phyloP scores from a whole-genome alignment of 768 basidiomycete genomes.

The Phallus indusiatus region DNA sequence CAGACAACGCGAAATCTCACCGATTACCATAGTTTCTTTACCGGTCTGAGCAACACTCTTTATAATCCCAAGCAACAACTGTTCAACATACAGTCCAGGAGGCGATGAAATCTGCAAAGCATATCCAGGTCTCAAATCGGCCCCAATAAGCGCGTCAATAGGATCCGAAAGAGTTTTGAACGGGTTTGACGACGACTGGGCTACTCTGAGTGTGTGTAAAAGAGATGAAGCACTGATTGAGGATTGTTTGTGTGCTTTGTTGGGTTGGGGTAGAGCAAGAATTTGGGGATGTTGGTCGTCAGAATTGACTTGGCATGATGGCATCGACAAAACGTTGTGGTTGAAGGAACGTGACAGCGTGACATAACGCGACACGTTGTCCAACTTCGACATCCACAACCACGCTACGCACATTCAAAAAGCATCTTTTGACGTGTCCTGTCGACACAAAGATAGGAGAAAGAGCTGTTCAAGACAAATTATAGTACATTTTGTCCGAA shows the following conservation, averaged over 20 bases:
- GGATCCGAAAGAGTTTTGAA: constrained; percentile 1
- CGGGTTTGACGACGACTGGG: neutral
- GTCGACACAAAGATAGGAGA: no score
- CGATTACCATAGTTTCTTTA: constrained; percentile 1
- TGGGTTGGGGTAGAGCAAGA: no score
- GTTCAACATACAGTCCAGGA: constrained; percentile 5
- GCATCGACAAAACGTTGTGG: no score
- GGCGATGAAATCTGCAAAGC: constrained; percentile 3
- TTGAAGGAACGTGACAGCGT: no score
- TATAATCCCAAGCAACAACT: constrained; percentile 2
- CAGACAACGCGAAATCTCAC: neutral
- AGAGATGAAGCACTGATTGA: constrained; percentile 3
- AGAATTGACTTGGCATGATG: no score
- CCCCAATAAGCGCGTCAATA: neutral
- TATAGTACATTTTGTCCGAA: no score
- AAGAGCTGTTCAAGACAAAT: no score
- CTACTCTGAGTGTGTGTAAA: neutral
- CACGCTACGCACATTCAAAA: no score
- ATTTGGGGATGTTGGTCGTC: no score
- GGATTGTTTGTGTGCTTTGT: neutral
- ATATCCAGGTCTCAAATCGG: neutral
- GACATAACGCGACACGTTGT: no score
- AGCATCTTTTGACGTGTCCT: no score
- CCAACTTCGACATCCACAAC: no score
- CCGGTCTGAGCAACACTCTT: constrained; percentile 1